These are phyloP conservation scores for Ilyonectria robusta DNA, from an alignment of 2,329 filamentous ascomycete genomes.

Conservation along the genomic window DNA sequence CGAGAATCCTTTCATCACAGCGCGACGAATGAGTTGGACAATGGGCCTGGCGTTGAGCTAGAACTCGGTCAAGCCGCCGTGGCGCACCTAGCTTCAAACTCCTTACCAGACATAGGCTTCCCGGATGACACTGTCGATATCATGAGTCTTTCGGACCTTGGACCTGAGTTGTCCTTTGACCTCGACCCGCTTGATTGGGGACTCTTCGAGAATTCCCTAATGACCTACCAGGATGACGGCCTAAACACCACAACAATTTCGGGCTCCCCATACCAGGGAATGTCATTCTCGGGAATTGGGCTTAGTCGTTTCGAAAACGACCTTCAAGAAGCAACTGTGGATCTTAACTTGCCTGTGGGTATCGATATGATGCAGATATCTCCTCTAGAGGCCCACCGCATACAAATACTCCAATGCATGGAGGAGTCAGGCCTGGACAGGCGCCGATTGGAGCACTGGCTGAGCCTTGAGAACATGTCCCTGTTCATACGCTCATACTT, in stretches of 20 bases:
- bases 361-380: not conserved
- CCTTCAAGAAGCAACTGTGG: too few species aligned
- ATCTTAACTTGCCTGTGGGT: not conserved
- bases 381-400: not conserved
- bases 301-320: too few species aligned
- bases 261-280: too few species aligned
- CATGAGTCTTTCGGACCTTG: not conserved
- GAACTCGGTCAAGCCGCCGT: too few species aligned
- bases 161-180: not conserved
- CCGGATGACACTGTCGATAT: not conserved
- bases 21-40: too few species aligned
- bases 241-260: too few species aligned
- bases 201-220: not conserved
- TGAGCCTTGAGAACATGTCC: not conserved
- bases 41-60: too few species aligned
- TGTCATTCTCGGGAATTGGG: too few species aligned
- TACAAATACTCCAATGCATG: not conserved
- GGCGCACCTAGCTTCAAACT: not conserved
- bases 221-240: not conserved
- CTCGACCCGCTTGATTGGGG: not conserved
- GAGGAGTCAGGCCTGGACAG: not conserved
- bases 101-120: not conserved
- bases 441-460: not conserved
- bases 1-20: too few species aligned
- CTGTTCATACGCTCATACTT: not conserved